Percentiles rank a stretch among this genome's conserved stretches.
phyloP scores from a whole-genome alignment of 2,329 filamentous ascomycete species.

The Aspergillus terreus region DNA sequence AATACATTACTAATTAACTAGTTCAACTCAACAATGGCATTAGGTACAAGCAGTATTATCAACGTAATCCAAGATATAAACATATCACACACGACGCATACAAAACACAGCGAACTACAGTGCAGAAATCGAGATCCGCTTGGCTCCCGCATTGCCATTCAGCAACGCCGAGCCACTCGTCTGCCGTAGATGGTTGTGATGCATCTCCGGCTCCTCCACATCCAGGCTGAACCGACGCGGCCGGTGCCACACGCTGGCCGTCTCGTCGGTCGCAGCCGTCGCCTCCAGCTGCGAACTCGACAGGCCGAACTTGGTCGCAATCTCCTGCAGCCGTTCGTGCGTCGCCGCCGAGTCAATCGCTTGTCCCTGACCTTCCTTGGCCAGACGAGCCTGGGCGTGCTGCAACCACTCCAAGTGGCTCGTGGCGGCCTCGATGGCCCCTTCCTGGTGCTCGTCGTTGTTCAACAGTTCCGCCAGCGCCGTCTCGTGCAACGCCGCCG shows the following conservation, averaged over 20 bases:
- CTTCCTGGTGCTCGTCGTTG: conserved; percentile 18
- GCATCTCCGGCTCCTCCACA: conserved; percentile 24
- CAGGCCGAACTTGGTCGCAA: conserved; percentile 27
- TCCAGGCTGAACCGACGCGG: conserved; percentile 32
- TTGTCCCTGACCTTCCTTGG: conserved; percentile 15
- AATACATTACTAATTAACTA: too few relatives aligned
- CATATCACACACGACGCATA: background rate
- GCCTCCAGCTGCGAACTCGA: conserved; percentile 20
- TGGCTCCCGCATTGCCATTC: conserved; percentile 23
- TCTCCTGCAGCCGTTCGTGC: conserved; percentile 22
- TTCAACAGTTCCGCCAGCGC: conserved; percentile 27
- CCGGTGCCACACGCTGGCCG: conserved; percentile 29
- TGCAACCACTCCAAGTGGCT: conserved; percentile 30
- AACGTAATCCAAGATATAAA: too few relatives aligned
- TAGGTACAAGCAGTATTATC: too few relatives aligned
- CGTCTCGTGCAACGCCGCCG: conserved; percentile 28
- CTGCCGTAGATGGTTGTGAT: conserved; percentile 29
- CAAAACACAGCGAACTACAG: conserved; percentile 1
- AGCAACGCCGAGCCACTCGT: conserved; percentile 26
- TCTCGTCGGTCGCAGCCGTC: conserved; percentile 18
- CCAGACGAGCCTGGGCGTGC: conserved; percentile 24
- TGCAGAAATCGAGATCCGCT: conserved; percentile 19
- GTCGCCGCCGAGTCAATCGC: conserved; percentile 18
- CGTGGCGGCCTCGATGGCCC: conserved; percentile 21
- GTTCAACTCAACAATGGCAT: too few relatives aligned